Conservation (phyloP, 768 basidiomycete genomes). For the Postia placenta region DNA sequence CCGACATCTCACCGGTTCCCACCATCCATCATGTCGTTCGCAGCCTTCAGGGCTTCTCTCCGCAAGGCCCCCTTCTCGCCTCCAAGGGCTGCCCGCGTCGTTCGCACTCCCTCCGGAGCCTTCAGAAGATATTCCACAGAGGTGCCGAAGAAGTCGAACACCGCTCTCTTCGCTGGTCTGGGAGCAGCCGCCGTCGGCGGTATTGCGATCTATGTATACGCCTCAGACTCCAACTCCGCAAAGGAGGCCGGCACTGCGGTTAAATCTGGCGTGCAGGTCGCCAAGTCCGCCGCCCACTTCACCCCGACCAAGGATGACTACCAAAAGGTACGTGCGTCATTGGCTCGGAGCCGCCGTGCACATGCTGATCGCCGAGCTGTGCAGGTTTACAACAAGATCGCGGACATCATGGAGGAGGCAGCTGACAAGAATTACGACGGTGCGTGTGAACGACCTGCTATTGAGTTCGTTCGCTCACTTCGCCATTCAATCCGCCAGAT, state of each 20-base stretch:
- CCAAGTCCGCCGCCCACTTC: conserved; percentile 63
- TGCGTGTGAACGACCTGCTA: conserved; percentile 23
- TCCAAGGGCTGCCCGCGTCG: conserved; percentile 12
- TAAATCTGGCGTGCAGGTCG: conserved; percentile 56
- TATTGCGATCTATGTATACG: conserved; percentile 57
- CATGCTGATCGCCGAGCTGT: not conserved
- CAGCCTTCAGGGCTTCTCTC: conserved; percentile 44
- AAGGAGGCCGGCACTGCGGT: conserved; percentile 47
- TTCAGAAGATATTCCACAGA: conserved; percentile 55
- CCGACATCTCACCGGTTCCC: not conserved
- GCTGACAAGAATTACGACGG: conserved; percentile 76
- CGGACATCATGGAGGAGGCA: conserved; percentile 67
- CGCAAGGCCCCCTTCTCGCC: conserved; percentile 34
- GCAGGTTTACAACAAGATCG: conserved; percentile 88
- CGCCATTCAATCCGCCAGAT: conserved; percentile 37
- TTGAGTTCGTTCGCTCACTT: not conserved
- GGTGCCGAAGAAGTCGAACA: conserved; percentile 47
- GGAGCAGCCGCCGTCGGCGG: conserved; percentile 57
- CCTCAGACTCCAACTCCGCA: conserved; percentile 38
- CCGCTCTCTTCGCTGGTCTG: conserved; percentile 51
- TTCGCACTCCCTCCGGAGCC: conserved; percentile 32
- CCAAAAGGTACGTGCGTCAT: conserved; percentile 55
- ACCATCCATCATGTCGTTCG: conserved; percentile 45
- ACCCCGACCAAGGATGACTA: conserved; percentile 80
- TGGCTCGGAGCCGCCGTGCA: not conserved